A percentile compares a stretch with the other conserved stretches of the same genome.
Conservation (phyloP, 352 stramenopile species). For the Halophytophthora polymorphica region DNA sequence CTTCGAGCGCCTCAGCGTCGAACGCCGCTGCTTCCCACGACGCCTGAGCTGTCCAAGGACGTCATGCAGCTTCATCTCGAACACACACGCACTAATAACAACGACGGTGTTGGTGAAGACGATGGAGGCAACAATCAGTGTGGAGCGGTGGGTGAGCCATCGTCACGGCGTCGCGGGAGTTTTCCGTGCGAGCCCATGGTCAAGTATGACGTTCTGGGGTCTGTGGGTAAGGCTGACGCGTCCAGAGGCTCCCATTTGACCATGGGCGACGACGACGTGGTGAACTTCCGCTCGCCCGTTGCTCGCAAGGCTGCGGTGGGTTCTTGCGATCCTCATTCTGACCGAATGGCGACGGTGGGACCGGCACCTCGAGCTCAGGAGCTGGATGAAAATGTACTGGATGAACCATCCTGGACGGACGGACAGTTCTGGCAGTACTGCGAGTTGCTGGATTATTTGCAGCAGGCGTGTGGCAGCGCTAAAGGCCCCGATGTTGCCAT, state of each 20-base stretch:
- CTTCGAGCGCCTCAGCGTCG: too few relatives aligned
- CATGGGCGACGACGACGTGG: conserved; percentile 28
- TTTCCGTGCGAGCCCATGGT: conserved; percentile 32
- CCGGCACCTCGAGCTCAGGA: conserved; percentile 16
- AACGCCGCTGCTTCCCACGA: too few relatives aligned
- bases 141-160: not conserved
- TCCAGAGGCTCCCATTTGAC: conserved; percentile 7
- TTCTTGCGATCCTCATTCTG: conserved; percentile 1
- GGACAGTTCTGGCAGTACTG: conserved; percentile 44
- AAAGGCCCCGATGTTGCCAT: conserved; percentile 26
- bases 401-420: conserved; percentile 30
- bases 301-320: conserved; percentile 11
- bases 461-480: conserved; percentile 25
- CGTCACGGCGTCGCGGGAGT: conserved; percentile 14
- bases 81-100: not conserved
- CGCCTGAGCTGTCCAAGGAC: too few relatives aligned
- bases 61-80: too few relatives aligned
- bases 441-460: conserved; percentile 35
- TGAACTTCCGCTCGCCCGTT: conserved; percentile 36
- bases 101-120: conserved; percentile 9
- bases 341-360: conserved; percentile 20
- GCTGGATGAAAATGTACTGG: not conserved
- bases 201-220: conserved; percentile 34
- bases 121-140: conserved; percentile 2
- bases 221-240: conserved; percentile 9